Conservation (phyloP, 306 rosid genomes). For the Vigna nakashimae region DNA sequence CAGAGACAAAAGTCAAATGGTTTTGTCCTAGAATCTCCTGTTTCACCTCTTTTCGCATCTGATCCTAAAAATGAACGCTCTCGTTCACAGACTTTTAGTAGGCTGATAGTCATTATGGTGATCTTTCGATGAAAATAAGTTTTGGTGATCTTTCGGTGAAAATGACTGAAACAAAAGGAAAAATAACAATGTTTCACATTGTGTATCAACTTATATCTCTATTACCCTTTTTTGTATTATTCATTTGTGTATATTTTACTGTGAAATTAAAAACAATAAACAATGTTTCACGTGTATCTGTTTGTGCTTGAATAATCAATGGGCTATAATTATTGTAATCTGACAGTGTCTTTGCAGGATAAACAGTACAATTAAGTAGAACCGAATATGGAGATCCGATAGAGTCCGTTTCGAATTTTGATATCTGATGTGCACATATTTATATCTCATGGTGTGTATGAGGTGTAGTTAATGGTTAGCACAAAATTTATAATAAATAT, state of each 20-base stretch:
- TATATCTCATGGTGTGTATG: no score
- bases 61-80: conserved; percentile 99
- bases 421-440: no score
- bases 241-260: not conserved
- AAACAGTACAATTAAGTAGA: not conserved
- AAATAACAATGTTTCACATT: not conserved
- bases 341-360: conserved; percentile 13
- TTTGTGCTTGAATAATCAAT: not conserved
- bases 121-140: conserved; percentile 57
- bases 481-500: no score
- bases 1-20: conserved; percentile 77
- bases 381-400: no score
- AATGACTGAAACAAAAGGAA: conserved; percentile 52
- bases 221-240: not conserved
- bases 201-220: not conserved
- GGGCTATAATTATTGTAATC: conserved; percentile 15
- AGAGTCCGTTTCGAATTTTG: no score
- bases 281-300: not conserved
- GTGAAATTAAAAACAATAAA: not conserved
- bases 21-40: conserved; percentile 96
- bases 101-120: conserved; percentile 86
- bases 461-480: no score
- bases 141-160: conserved; percentile 75
- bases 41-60: conserved; percentile 93
- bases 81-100: conserved; percentile 97